Evolutionary conservation across 2,329 filamentous ascomycete species (phyloP), one percentile per base, ranked within the genome.

Genomic region (Botryotinia calthae): DNA sequence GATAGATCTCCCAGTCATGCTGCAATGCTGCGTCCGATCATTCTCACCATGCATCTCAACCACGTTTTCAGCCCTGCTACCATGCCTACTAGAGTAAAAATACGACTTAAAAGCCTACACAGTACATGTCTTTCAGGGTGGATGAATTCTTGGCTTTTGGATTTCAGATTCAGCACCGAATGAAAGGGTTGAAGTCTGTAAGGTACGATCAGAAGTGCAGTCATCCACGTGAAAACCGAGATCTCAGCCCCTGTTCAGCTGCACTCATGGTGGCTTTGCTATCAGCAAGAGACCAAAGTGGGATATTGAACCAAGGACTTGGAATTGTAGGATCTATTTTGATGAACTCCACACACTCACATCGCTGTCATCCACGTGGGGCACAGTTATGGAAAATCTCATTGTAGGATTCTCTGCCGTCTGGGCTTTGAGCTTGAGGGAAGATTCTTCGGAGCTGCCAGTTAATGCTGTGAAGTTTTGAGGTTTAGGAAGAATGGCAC

Each of bases 211-310:
- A 42, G n/a, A 31, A 68, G 56, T 42, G 65, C 37, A 56, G 65
- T 68, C 65, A 68, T 68, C 25, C 65, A 68, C 65, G 65, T 68
- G 65, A 18, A 31, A 68, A 56, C 12, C 37, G 34, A 68, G 65
- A 68, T 68, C 65, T 42, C n/a, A 42, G 37, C 5, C 37, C 65
- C 37, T 68, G 48, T 16, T 22, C 25, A 18, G 4, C 48, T 56
- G 65, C 25, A 18, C 22, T 40, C 48, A 28, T 37, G 8, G 48
- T 56, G 65, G 65, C 48, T 42, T 56, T 68, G 34, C 34, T 42
- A 44, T 31, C 34, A 42, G 9, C 3, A 9, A 56, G 18, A 14
- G 12, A 9, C 16, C 42, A 56, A n/a, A 42, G 37, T 44, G 25
- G 14, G 48, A 56, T 56, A 28, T 14, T 12, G 46, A 56, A 16